Evolutionary conservation across 371 early-diverging fungal species (phyloP).

Genomic region (Mortierella sp.): DNA sequence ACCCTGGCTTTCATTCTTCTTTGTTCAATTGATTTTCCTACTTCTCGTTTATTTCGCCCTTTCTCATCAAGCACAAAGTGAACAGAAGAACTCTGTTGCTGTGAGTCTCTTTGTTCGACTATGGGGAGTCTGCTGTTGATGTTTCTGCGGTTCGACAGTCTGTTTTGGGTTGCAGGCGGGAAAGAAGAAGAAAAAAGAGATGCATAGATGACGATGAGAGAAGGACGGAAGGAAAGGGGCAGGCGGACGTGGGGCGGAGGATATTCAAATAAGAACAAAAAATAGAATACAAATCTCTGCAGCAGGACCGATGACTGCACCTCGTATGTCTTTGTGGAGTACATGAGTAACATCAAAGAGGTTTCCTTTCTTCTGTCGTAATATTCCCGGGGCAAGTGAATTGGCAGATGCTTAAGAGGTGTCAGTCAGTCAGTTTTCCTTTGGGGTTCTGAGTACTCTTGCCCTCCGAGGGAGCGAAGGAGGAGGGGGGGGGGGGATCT

Average conservation of each 20-base stretch:
- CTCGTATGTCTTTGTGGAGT: neutral
- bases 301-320: neutral
- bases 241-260: conserved; percentile 8
- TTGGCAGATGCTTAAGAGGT: too few species aligned
- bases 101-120: neutral
- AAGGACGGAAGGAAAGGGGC: neutral
- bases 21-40: neutral
- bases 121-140: neutral
- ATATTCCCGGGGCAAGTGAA: too few species aligned
- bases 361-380: too few species aligned
- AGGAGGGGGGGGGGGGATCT: neutral
- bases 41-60: neutral
- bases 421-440: neutral
- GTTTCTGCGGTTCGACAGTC: neutral
- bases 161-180: neutral
- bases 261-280: neutral
- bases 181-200: neutral
- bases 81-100: conserved; percentile 7
- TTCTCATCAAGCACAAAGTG: neutral
- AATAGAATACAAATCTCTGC: conserved; percentile 16
- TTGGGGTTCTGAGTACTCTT: neutral
- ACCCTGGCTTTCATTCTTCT: neutral
- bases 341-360: neutral
- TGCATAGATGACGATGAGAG: neutral
- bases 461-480: neutral